phyloP scores from a whole-genome alignment of 1,139 yeast genomes.

The Taiozyma sp. region DNA sequence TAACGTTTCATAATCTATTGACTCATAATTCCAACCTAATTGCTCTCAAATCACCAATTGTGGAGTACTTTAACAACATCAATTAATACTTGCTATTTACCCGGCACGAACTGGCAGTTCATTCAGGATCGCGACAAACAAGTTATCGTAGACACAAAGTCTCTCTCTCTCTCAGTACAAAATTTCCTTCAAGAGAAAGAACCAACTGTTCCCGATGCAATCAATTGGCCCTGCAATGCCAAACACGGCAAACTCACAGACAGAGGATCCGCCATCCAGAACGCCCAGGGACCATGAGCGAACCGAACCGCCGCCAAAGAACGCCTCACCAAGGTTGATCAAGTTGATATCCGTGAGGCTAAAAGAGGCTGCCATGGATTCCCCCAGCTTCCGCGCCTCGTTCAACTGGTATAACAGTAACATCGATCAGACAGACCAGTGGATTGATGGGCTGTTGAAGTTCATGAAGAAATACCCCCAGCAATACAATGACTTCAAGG shows the following conservation, averaged over 20 bases:
- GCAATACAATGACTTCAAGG: slow-evolving; percentile 50
- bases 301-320: slow-evolving; percentile 1
- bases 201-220: too few species aligned
- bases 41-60: too few species aligned
- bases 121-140: not conserved
- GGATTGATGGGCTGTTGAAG: slow-evolving; percentile 60
- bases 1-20: too few species aligned
- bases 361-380: slow-evolving; percentile 90
- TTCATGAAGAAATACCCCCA: slow-evolving; percentile 50
- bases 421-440: slow-evolving; percentile 62
- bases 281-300: not conserved
- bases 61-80: too few species aligned
- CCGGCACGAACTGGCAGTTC: not conserved
- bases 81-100: not conserved
- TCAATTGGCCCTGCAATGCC: not conserved
- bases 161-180: too few species aligned
- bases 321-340: slow-evolving; percentile 22
- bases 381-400: slow-evolving; percentile 86
- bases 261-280: not conserved
- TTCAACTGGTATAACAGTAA: slow-evolving; percentile 64
- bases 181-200: too few species aligned
- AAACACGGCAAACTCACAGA: not conserved
- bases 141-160: too few species aligned
- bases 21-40: too few species aligned
- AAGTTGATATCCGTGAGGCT: slow-evolving; percentile 74